These are phyloP conservation scores for Chenopodium formosanum DNA, from an alignment of 148 eudicot genomes.

Conservation along the genomic window DNA sequence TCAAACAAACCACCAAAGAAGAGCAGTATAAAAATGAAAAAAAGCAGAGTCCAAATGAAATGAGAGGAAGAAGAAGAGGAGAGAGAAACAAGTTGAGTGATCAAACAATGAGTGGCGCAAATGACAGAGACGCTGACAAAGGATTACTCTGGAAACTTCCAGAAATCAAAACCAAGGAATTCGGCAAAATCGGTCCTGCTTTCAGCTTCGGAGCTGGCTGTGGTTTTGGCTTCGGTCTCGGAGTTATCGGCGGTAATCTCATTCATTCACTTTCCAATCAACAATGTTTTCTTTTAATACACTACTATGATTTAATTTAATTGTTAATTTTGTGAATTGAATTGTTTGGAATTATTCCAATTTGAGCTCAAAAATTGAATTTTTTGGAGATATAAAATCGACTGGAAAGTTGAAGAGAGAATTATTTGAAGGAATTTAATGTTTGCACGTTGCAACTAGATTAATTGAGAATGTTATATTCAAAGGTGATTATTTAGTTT, in stretches of 20 bases:
- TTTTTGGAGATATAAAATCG: background rate
- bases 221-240: slow-evolving; percentile 62
- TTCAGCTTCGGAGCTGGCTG: slow-evolving; percentile 56
- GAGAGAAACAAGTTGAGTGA: background rate
- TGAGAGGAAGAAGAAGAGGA: background rate
- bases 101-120: slow-evolving; percentile 11
- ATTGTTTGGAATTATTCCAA: background rate
- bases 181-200: slow-evolving; percentile 67
- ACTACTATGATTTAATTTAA: background rate
- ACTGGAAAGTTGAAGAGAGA: no score
- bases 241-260: slow-evolving; percentile 59
- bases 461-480: no score
- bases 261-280: background rate
- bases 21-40: background rate
- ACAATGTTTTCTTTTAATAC: background rate
- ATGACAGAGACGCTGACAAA: slow-evolving; percentile 33
- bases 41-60: background rate
- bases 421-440: no score
- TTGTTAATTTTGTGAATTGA: background rate
- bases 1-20: background rate
- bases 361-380: no score
- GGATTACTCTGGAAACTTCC: slow-evolving; percentile 77
- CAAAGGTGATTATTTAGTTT: background rate
- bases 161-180: slow-evolving; percentile 33
- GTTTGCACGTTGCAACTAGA: background rate